Conservation (phyloP, 176 grass and related monocot species). For the Olyra latifolia region DNA sequence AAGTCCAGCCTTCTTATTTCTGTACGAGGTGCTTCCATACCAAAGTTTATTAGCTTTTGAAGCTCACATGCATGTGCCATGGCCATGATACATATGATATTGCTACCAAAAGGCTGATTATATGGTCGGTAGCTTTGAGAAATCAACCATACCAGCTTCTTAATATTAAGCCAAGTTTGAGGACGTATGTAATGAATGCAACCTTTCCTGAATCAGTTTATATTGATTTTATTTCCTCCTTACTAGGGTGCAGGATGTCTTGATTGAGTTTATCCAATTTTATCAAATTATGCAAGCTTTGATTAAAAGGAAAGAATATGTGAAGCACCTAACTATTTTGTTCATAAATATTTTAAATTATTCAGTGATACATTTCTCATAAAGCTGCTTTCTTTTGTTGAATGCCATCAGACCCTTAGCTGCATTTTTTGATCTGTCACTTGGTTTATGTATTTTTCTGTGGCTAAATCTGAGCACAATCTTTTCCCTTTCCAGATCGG, state of each 20-base stretch:
- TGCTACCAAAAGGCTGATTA: background rate
- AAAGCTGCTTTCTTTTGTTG: background rate
- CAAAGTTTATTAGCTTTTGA: slow-evolving; percentile 11
- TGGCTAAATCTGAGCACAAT: slow-evolving; percentile 12
- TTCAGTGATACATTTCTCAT: background rate
- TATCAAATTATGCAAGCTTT: background rate
- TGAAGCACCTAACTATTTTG: background rate
- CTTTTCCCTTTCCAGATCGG: slow-evolving; percentile 40
- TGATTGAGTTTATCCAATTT: background rate
- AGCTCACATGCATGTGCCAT: background rate
- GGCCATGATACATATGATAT: background rate
- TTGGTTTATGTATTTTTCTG: background rate
- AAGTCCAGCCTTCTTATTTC: background rate
- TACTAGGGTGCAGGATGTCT: background rate
- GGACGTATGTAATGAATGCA: background rate
- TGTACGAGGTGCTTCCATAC: background rate
- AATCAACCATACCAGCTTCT: background rate
- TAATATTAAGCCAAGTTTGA: background rate
- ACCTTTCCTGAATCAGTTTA: background rate
- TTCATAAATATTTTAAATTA: background rate
- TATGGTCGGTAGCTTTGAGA: background rate
- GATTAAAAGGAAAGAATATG: background rate
- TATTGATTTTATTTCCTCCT: background rate
- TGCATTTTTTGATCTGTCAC: background rate
- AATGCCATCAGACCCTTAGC: background rate